These are phyloP conservation scores for Aspergillus panamensis DNA, from an alignment of 495 filamentous ascomycete genomes.

Conservation along the genomic window DNA sequence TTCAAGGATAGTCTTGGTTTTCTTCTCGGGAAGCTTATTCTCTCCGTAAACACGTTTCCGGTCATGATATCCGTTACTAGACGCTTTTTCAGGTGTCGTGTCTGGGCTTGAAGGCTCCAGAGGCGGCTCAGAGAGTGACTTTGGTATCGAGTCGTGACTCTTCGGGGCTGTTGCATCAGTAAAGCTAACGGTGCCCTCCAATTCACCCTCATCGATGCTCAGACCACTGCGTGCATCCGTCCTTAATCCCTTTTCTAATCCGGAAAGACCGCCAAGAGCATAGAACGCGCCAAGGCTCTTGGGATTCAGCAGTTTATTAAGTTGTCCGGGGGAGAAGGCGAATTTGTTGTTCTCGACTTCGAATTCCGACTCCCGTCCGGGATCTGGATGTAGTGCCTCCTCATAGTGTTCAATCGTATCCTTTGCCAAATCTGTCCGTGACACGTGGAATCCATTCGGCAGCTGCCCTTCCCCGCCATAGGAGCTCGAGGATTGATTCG, in stretches of 20 bases:
- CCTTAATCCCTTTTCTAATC: slow-evolving; percentile 72
- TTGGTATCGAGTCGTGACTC: slow-evolving; percentile 26
- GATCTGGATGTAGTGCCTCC: slow-evolving; percentile 65
- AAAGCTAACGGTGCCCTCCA: slow-evolving; percentile 66
- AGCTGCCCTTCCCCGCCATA: slow-evolving; percentile 52
- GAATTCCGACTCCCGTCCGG: slow-evolving; percentile 69
- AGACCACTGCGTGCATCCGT: slow-evolving; percentile 66
- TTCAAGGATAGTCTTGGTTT: slow-evolving; percentile 66
- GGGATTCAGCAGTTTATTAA: slow-evolving; percentile 75
- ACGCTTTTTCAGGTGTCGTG: slow-evolving; percentile 22
- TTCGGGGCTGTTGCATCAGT: slow-evolving; percentile 53
- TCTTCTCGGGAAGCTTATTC: slow-evolving; percentile 69
- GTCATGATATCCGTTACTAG: slow-evolving; percentile 51
- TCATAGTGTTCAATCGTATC: slow-evolving; percentile 47
- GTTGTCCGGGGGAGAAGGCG: slow-evolving; percentile 75
- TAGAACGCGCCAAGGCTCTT: slow-evolving; percentile 76
- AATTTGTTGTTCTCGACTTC: slow-evolving; percentile 72
- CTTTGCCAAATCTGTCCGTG: slow-evolving; percentile 38
- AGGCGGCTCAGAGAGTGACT: slow-evolving; percentile 27
- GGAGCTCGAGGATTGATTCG: slow-evolving; percentile 46
- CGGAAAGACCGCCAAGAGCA: slow-evolving; percentile 71
- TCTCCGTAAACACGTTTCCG: slow-evolving; percentile 64
- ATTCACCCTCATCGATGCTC: slow-evolving; percentile 65
- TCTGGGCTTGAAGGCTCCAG: slow-evolving; percentile 29
- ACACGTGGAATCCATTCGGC: slow-evolving; percentile 32